phyloP scores from a whole-genome alignment of 345 rosid genomes.

The Triadica sebifera region DNA sequence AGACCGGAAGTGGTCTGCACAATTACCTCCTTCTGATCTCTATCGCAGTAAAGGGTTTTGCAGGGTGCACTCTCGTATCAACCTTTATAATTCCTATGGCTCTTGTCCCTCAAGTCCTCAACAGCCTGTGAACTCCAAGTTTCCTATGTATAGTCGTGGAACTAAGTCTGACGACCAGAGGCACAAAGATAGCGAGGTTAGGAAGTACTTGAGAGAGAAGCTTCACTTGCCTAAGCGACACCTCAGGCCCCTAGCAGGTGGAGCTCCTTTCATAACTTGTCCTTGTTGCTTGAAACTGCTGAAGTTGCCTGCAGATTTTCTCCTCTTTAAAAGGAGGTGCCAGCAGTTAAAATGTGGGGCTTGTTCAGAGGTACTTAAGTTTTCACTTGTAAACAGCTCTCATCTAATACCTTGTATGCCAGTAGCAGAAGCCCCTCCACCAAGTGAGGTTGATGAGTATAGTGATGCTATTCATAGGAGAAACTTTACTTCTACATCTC shows the following conservation, averaged over 20 bases:
- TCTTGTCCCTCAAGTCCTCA: conserved; percentile 64
- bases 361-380: conserved; percentile 60
- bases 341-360: conserved; percentile 75
- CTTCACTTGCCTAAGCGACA: conserved; percentile 52
- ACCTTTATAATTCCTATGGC: conserved; percentile 35
- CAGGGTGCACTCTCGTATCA: conserved; percentile 30
- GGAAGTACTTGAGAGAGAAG: conserved; percentile 44
- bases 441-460: conserved; percentile 35
- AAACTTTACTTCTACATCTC: conserved; percentile 20
- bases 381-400: conserved; percentile 52
- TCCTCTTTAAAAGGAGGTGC: conserved; percentile 52
- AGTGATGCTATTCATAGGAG: conserved; percentile 20
- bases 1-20: conserved; percentile 39
- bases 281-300: conserved; percentile 50
- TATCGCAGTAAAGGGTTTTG: conserved; percentile 26
- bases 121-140: conserved; percentile 44
- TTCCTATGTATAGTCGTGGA: conserved; percentile 35
- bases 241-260: conserved; percentile 74
- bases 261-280: conserved; percentile 74
- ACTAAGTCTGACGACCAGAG: conserved; percentile 50
- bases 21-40: conserved; percentile 28
- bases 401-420: conserved; percentile 53
- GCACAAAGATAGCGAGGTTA: conserved; percentile 37
- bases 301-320: conserved; percentile 80
- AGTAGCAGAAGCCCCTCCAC: conserved; percentile 27